These are phyloP conservation scores for Volutella citrinella DNA, from an alignment of 2,329 filamentous ascomycete species.

Conservation along the genomic window DNA sequence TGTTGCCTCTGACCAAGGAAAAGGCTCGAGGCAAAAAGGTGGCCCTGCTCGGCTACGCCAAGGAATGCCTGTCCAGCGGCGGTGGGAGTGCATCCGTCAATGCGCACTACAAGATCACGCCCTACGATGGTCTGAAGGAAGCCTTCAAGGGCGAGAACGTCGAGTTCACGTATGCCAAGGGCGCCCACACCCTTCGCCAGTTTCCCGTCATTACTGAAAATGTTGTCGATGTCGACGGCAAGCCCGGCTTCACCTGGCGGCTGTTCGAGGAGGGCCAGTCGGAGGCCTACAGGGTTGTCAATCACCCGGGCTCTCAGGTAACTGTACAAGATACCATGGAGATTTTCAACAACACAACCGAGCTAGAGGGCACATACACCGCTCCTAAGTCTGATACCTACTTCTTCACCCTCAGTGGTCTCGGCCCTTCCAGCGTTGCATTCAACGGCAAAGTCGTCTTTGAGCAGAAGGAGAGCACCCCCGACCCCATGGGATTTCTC, in stretches of 20 bases:
- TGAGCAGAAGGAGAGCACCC: conserved; percentile 22
- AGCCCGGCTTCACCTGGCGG: conserved; percentile 22
- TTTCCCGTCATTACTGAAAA: conserved; percentile 12
- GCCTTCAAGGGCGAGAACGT: conserved; percentile 13
- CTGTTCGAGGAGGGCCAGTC: conserved; percentile 17
- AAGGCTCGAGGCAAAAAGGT: conserved; percentile 21
- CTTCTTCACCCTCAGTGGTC: conserved; percentile 24
- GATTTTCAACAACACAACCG: conserved; percentile 11
- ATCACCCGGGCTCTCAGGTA: conserved; percentile 19
- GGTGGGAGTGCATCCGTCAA: conserved; percentile 31
- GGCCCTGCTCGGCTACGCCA: conserved; percentile 27
- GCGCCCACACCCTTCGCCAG: conserved; percentile 15
- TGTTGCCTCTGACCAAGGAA: conserved; percentile 50
- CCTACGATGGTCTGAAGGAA: conserved; percentile 25
- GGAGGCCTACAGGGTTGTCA: conserved; percentile 11
- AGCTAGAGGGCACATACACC: conserved; percentile 23
- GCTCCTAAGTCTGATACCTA: conserved; percentile 21
- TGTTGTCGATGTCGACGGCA: conserved; percentile 21
- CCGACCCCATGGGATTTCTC: conserved; percentile 28
- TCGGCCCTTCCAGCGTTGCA: conserved; percentile 22
- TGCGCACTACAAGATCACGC: conserved; percentile 27
- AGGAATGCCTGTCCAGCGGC: conserved; percentile 26
- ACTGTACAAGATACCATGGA: conserved; percentile 8
- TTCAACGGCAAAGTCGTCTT: conserved; percentile 23
- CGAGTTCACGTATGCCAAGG: conserved; percentile 19